A percentile compares a stretch with the other conserved stretches of the same genome.
Conservation (phyloP, 1,139 yeast species). For the Magnusiomyces tetraspermus region DNA sequence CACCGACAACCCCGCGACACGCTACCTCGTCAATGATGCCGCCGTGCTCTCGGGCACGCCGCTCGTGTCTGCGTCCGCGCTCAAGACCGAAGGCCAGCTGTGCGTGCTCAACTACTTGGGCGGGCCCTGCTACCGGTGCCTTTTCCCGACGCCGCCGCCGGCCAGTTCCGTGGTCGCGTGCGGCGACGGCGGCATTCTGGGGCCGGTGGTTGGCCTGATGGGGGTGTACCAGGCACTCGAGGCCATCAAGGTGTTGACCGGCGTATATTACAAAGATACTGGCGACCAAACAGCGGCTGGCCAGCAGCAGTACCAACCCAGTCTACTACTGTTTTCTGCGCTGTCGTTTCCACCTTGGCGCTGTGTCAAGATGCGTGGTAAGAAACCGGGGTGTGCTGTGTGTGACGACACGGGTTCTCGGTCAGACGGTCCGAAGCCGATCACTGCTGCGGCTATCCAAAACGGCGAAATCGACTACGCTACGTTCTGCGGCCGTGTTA, state of each 20-base stretch:
- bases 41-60: slow-evolving; percentile 62
- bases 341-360: slow-evolving; percentile 64
- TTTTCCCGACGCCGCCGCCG: slow-evolving; percentile 85
- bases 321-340: slow-evolving; percentile 61
- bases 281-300: slow-evolving; percentile 22
- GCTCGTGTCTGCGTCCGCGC: slow-evolving; percentile 84
- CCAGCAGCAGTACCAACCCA: slow-evolving; percentile 45
- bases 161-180: slow-evolving; percentile 77
- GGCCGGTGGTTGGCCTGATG: slow-evolving; percentile 88
- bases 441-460: slow-evolving; percentile 41
- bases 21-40: slow-evolving; percentile 82
- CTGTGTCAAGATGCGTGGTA: slow-evolving; percentile 69
- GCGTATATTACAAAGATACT: slow-evolving; percentile 37
- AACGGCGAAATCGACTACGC: slow-evolving; percentile 49
- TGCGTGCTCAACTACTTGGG: slow-evolving; percentile 56
- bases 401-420: slow-evolving; percentile 45
- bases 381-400: slow-evolving; percentile 49
- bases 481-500: slow-evolving; percentile 62
- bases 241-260: slow-evolving; percentile 63
- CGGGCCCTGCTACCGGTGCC: slow-evolving; percentile 94
- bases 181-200: slow-evolving; percentile 90
- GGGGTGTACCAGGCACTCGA: slow-evolving; percentile 89
- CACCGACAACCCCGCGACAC: slow-evolving; percentile 83
- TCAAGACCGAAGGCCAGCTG: slow-evolving; percentile 85
- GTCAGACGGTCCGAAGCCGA: too few species aligned